Base-by-base conservation (phyloP, 352 stramenopile species). In the Lagenidium giganteum region DNA sequence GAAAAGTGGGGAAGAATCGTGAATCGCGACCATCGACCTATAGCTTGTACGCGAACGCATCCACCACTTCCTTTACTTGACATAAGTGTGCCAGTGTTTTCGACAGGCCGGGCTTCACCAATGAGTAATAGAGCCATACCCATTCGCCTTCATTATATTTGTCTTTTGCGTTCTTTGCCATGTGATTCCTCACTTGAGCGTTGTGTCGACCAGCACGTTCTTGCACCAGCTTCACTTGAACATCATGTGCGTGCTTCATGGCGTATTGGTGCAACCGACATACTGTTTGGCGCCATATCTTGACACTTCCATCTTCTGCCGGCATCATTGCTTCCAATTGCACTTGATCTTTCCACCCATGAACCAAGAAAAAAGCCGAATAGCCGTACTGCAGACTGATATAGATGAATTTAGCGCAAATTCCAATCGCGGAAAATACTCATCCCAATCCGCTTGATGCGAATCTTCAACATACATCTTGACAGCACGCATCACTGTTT, bases 111-210 rank as follows among this genome's bases (percentile, higher is more conserved):
- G n/a, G n/a, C n/a, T n/a, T n/a, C n/a, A 53, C 60, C 20, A 53
- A 35, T 16, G 57, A 49, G 2, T 63, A 22, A 21, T 47, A 70
- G 1, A 63, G 7, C 54, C 60, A 63, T 2, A 70, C 60, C 0
- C 32, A 13, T 0, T 16, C 24, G 1, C 60, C 54, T 16, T n/a
- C n/a, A n/a, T 25, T 12, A 42, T 58, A 51, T 1, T 7, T 20
- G 11, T 17, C 3, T 27, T 25, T n/a, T n/a, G n/a, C n/a, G n/a
- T n/a, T n/a, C n/a, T n/a, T n/a, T n/a, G n/a, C n/a, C n/a, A n/a
- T 8, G 11, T 46, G 26, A 36, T 17, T 24, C 3, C 5, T 18
- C 2, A 28, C 25, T 1, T 29, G 16, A 28, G 55, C 38, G 11
- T 52, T 34, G 7, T 47, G 25, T 0, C n/a, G n/a, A n/a, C n/a